Conservation (phyloP, 352 stramenopile species). For the Phytophthora palmivora region DNA sequence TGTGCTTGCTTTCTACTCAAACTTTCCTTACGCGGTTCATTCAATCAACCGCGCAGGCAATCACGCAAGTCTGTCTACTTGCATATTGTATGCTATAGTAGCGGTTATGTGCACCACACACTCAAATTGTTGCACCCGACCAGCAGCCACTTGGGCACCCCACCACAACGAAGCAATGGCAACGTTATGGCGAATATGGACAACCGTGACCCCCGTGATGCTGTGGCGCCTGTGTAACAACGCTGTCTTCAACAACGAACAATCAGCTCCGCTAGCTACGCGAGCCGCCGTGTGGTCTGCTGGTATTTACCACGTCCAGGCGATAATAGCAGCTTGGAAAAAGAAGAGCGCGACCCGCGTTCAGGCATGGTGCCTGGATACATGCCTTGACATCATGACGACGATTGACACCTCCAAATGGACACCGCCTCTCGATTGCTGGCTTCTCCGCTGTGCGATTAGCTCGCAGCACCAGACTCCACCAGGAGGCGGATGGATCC, state of each 20-base stretch:
- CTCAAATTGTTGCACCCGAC: no score
- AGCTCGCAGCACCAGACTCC: not conserved
- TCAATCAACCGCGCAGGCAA: no score
- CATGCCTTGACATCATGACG: not conserved
- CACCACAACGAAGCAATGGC: not conserved
- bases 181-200: not conserved
- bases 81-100: no score
- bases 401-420: not conserved
- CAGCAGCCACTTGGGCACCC: no score
- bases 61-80: no score
- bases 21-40: no score
- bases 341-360: not conserved
- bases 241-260: not conserved
- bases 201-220: not conserved
- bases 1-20: no score
- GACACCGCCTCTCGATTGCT: not conserved
- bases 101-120: no score
- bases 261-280: not conserved
- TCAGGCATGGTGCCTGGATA: not conserved
- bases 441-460: not conserved
- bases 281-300: not conserved
- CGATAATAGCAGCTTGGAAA: not conserved
- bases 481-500: not conserved
- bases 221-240: not conserved
- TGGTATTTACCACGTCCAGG: not conserved